These are phyloP conservation scores for Cladosporium sphaerospermum DNA, from an alignment of 2,329 filamentous ascomycete genomes.

Conservation along the genomic window DNA sequence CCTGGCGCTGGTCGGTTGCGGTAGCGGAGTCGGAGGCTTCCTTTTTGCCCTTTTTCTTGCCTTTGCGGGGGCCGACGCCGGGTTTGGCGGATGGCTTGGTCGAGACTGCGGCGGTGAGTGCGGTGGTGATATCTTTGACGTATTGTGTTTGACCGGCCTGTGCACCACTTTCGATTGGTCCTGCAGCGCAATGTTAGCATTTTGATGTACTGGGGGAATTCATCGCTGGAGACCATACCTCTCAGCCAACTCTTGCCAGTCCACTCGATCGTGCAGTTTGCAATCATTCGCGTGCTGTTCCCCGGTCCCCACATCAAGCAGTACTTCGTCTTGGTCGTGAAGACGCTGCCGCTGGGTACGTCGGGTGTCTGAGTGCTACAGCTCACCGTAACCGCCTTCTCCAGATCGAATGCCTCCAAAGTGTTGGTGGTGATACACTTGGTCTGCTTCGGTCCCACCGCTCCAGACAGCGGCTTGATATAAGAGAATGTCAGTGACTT, in stretches of 20 bases:
- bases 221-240: conserved; percentile 48
- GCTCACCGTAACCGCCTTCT: conserved; percentile 77
- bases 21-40: conserved; percentile 40
- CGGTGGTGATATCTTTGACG: conserved; percentile 70
- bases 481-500: conserved; percentile 73
- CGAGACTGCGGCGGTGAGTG: conserved; percentile 66
- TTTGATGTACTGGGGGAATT: conserved; percentile 13
- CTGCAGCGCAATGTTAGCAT: conserved; percentile 39
- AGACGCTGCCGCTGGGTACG: conserved; percentile 88
- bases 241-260: conserved; percentile 97
- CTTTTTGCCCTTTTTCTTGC: conserved; percentile 47
- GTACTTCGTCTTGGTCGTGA: conserved; percentile 87
- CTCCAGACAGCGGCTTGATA: conserved; percentile 78
- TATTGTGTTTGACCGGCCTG: conserved; percentile 83
- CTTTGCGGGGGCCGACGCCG: conserved; percentile 42
- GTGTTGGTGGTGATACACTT: conserved; percentile 86
- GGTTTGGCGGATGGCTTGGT: conserved; percentile 53
- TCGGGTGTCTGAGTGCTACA: conserved; percentile 86
- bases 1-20: conserved; percentile 32
- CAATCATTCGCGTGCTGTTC: conserved; percentile 76
- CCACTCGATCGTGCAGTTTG: conserved; percentile 93
- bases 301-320: conserved; percentile 88
- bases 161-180: conserved; percentile 91
- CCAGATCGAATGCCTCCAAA: conserved; percentile 77
- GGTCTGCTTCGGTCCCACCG: conserved; percentile 88